These are phyloP conservation scores for Priceomyces castillae DNA, from an alignment of 805 yeast genomes.

Conservation along the genomic window DNA sequence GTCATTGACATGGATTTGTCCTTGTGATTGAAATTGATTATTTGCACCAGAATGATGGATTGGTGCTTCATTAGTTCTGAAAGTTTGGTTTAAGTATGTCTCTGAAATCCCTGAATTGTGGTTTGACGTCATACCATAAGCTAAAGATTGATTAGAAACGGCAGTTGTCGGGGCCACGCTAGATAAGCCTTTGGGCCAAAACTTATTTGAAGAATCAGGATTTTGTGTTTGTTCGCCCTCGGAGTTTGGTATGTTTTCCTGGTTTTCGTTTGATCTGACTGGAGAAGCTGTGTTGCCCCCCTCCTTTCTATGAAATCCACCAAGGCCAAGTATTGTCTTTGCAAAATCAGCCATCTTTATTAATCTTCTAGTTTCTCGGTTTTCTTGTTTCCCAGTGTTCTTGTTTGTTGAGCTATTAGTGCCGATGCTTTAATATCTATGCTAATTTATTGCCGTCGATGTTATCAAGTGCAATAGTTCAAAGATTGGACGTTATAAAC, in stretches of 20 bases:
- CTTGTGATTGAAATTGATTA: conserved; percentile 12
- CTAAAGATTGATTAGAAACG: conserved; percentile 57
- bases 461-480: neutral
- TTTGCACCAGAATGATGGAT: neutral
- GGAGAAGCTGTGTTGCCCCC: neutral
- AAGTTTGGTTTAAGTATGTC: conserved; percentile 23
- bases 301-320: conserved; percentile 33
- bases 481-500: too few relatives aligned
- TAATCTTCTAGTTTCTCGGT: too few relatives aligned
- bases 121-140: conserved; percentile 56
- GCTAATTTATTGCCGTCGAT: too few relatives aligned
- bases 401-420: too few relatives aligned
- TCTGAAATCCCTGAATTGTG: conserved; percentile 15
- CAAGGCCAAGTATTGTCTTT: conserved; percentile 42
- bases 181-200: conserved; percentile 38
- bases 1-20: conserved; percentile 7
- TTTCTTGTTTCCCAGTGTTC: too few relatives aligned
- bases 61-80: conserved; percentile 11
- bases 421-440: too few relatives aligned
- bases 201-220: conserved; percentile 14
- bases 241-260: conserved; percentile 6
- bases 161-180: conserved; percentile 65
- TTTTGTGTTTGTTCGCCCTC: conserved; percentile 5
- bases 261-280: neutral
- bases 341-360: conserved; percentile 43